Percentiles rank a stretch among this genome's conserved stretches.
Evolutionary conservation across 108 stramenopile genomes (phyloP).

Genomic region (Hondaea fermentalgiana): DNA sequence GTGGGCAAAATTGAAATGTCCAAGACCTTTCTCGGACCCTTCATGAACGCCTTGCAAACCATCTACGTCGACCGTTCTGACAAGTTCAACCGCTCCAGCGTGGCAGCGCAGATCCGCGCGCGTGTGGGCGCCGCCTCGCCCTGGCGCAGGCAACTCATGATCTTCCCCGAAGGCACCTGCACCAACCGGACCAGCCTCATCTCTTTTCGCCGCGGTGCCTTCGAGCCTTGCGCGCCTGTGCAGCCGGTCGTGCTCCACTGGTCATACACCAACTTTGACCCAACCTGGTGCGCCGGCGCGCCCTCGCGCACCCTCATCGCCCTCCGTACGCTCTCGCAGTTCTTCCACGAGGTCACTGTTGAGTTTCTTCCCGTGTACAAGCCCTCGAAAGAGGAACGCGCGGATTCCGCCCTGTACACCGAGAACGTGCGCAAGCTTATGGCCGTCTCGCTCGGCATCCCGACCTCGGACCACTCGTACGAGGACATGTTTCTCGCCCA

Average conservation of each 20-base stretch:
- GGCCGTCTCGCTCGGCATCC: slow-evolving; percentile 13
- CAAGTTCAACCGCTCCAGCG: neutral
- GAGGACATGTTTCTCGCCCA: slow-evolving; percentile 19
- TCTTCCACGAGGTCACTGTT: neutral
- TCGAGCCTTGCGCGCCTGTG: slow-evolving; percentile 16
- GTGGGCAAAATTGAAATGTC: neutral
- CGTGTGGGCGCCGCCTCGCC: neutral
- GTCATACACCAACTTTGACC: slow-evolving; percentile 19
- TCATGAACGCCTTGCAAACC: neutral
- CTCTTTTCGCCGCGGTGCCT: slow-evolving; percentile 24
- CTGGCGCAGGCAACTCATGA: neutral
- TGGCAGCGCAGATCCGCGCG: neutral
- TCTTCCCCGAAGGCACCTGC: slow-evolving; percentile 34
- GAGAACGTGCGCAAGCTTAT: neutral
- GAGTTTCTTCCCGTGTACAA: neutral
- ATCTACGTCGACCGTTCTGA: neutral
- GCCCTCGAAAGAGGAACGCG: neutral
- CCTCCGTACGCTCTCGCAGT: neutral
- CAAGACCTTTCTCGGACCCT: neutral
- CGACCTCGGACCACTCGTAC: slow-evolving; percentile 23
- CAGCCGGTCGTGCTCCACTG: slow-evolving; percentile 30
- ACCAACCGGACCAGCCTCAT: slow-evolving; percentile 23
- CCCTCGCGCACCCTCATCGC: neutral
- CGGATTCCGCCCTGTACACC: neutral
- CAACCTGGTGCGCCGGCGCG: neutral